Evolutionary conservation across 148 eudicot genomes (phyloP).

Genomic region (Cornus kousa): DNA sequence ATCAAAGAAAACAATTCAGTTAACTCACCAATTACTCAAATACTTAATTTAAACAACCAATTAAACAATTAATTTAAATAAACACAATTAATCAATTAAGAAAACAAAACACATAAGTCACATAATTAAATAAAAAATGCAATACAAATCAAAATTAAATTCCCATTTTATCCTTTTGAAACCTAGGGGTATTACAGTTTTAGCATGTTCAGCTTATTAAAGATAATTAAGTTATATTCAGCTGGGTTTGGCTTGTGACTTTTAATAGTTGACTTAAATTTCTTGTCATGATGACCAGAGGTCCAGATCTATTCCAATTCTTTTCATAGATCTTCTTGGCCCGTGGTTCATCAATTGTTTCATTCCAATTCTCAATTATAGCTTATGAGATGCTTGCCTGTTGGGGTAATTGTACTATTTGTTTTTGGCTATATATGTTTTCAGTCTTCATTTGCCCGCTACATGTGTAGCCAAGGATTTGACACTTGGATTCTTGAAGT

Average conservation of each 20-base stretch:
- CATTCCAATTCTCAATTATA: background rate
- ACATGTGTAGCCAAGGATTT: slow-evolving; percentile 97
- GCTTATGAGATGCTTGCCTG: slow-evolving; percentile 1
- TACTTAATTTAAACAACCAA: too few relatives aligned
- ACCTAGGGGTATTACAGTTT: too few relatives aligned
- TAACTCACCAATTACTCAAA: too few relatives aligned
- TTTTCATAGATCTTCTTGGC: background rate
- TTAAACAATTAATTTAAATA: too few relatives aligned
- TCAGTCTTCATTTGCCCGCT: slow-evolving; percentile 97
- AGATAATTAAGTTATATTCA: background rate
- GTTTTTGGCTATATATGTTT: slow-evolving; percentile 5
- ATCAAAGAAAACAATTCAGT: too few relatives aligned
- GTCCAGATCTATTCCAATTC: background rate
- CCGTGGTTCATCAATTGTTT: background rate
- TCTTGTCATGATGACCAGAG: background rate
- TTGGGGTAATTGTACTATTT: background rate
- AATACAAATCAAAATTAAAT: too few relatives aligned
- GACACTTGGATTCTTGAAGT: slow-evolving; percentile 98
- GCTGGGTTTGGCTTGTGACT: slow-evolving; percentile 6
- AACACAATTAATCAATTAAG: too few relatives aligned
- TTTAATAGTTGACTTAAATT: background rate
- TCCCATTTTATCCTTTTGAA: too few relatives aligned
- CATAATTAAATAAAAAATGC: too few relatives aligned
- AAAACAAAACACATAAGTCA: too few relatives aligned
- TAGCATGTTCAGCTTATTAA: background rate